These are phyloP conservation scores for Rhodamnia rubescens DNA, from an alignment of 345 rosid species.

Conservation along the genomic window DNA sequence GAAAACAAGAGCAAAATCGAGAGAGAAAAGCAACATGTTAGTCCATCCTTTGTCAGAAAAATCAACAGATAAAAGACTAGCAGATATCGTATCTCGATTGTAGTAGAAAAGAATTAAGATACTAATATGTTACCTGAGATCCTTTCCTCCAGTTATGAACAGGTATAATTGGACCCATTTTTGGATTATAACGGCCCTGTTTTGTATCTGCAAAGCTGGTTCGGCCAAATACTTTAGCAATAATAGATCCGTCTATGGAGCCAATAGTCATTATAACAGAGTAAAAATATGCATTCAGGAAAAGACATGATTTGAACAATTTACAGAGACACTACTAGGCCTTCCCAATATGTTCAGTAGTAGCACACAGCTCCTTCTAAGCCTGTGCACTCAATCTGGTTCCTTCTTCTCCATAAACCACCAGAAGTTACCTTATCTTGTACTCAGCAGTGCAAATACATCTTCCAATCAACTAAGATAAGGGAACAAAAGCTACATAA, in stretches of 20 bases:
- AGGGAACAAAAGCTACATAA: neutral
- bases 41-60: neutral
- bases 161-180: constrained; percentile 67
- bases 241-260: neutral
- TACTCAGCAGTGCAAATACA: neutral
- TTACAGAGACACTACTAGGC: neutral
- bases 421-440: neutral
- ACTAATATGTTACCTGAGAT: constrained; percentile 54
- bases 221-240: neutral
- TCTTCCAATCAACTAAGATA: neutral
- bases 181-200: constrained; percentile 97
- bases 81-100: neutral
- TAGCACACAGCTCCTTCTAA: neutral
- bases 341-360: neutral
- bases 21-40: neutral
- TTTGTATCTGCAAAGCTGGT: constrained; percentile 94
- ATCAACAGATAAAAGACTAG: neutral
- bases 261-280: neutral
- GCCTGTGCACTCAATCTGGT: neutral
- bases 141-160: constrained; percentile 96
- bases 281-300: neutral
- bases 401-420: neutral
- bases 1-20: constrained; percentile 2
- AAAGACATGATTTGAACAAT: neutral
- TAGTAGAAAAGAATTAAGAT: neutral